phyloP scores from a whole-genome alignment of 1,139 yeast genomes.

The Blastobotrys capitulatus region DNA sequence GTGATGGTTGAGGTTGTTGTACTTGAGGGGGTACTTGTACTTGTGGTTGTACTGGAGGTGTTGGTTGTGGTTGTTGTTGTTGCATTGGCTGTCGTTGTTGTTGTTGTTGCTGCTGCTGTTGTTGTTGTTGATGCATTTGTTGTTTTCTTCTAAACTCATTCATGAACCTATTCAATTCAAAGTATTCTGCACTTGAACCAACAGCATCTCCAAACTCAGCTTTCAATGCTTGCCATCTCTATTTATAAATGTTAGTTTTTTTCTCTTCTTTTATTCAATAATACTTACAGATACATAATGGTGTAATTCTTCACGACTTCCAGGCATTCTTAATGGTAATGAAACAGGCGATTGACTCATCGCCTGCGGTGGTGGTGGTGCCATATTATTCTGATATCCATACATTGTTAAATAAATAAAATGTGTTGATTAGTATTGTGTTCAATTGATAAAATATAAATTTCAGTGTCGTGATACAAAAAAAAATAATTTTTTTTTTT shows the following conservation, averaged over 20 bases:
- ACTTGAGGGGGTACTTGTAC: constrained; percentile 25
- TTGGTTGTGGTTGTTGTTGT: constrained; percentile 12
- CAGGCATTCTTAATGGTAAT: constrained; percentile 1
- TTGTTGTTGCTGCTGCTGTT: constrained; percentile 12
- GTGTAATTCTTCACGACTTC: constrained; percentile 5
- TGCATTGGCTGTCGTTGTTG: constrained; percentile 32
- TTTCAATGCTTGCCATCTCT: constrained; percentile 34
- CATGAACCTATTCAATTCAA: constrained; percentile 29
- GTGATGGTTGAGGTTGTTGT: constrained; percentile 17
- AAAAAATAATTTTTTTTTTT: no score
- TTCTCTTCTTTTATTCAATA: not conserved
- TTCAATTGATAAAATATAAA: no score
- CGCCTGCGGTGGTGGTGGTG: not conserved
- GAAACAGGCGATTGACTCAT: constrained; percentile 1
- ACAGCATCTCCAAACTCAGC: constrained; percentile 32
- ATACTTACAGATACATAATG: constrained; percentile 3
- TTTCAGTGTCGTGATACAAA: no score
- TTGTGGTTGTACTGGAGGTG: constrained; percentile 18
- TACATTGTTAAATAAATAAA: not conserved
- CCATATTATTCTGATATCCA: not conserved
- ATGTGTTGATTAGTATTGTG: no score
- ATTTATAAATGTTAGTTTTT: constrained; percentile 24
- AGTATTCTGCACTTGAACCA: constrained; percentile 35
- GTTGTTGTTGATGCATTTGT: constrained; percentile 29
- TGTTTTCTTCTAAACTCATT: constrained; percentile 33